Base-by-base conservation (phyloP, 2,329 filamentous ascomycete species). In the Apiospora hydei region DNA sequence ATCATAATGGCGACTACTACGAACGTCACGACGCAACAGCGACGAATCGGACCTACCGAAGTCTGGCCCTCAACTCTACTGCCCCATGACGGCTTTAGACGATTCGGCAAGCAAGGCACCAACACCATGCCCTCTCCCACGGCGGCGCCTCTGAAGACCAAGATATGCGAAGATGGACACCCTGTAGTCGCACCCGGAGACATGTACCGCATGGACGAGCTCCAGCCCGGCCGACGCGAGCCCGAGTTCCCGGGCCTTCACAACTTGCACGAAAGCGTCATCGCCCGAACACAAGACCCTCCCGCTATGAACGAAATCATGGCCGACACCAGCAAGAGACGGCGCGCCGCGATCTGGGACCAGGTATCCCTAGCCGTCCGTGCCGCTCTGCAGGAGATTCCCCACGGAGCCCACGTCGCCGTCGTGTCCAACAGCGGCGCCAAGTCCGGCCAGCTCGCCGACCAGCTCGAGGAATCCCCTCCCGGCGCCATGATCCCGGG, bases 351-450 rank as follows among this genome's bases (percentile, higher is more conserved):
- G 43, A 18, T 69, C 7, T 69, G 68, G 68, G 68, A 69, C 68
- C 44, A 44, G 41, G 69, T 53, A 8, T 51, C 51, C 13, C 8
- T 41, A 4, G 67, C 72, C 6, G 70, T 71, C 14, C 44, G 67
- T 2, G 26, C 69, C 64, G 72, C 72, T 7, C 67, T 73, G 2
- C 53, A 26, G 14, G 67, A 49, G 16, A 30, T 73, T 16, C 71
- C 72, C 1, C 41, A 64, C 46, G 72, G 72, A 14, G 51, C 70
- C 44, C 72, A 73, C 38, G n/a, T 73, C 46, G 68, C 70, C 46
- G 44, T 71, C 53, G 71, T 70, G 3, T 64, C 72, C 13, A 73
- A 73, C 38, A 73, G 72, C 44, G 70, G 57, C 38, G 44, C 70
- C 26, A 64, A 47, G 30, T 21, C 51, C 18, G 67, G 64, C 26